phyloP scores from a whole-genome alignment of 129 eudicot genomes.

The Solidago caesia region DNA sequence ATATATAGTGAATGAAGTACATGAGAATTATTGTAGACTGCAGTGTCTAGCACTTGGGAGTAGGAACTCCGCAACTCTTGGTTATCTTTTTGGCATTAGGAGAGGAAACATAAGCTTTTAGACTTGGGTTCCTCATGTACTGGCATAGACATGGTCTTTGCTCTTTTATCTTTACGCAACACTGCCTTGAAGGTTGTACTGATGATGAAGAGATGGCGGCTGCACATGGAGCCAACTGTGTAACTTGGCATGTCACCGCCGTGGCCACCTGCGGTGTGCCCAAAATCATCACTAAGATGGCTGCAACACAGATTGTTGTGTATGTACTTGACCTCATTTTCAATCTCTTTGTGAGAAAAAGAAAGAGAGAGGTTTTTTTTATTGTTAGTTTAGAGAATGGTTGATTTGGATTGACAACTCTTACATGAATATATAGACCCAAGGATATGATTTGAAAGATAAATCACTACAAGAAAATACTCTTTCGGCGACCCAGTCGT shows the following conservation, averaged over 20 bases:
- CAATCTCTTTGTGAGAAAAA: background rate
- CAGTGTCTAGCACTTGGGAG: conserved; percentile 37
- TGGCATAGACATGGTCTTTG: conserved; percentile 52
- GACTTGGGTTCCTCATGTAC: conserved; percentile 43
- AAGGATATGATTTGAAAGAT: background rate
- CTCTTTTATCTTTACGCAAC: conserved; percentile 40
- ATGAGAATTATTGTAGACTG: background rate
- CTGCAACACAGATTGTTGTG: conserved; percentile 1
- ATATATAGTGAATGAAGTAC: background rate
- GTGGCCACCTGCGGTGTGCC: conserved; percentile 24
- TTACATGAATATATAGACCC: conserved; percentile 23
- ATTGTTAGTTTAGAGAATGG: background rate
- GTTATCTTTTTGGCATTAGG: conserved; percentile 47
- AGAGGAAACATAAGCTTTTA: conserved; percentile 28
- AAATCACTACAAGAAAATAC: too few species aligned
- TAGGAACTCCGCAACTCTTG: conserved; percentile 37
- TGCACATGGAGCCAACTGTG: conserved; percentile 31
- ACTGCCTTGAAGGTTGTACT: conserved; percentile 19
- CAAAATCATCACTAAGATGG: conserved; percentile 29
- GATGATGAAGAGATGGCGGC: conserved; percentile 35
- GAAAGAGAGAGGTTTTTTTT: too few species aligned
- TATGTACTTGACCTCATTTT: conserved; percentile 35
- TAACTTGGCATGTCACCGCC: conserved; percentile 43
- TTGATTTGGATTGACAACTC: background rate
- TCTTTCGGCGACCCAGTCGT: too few species aligned